These are phyloP conservation scores for Nemania bipapillata DNA, from an alignment of 2,329 filamentous ascomycete genomes.

Conservation along the genomic window DNA sequence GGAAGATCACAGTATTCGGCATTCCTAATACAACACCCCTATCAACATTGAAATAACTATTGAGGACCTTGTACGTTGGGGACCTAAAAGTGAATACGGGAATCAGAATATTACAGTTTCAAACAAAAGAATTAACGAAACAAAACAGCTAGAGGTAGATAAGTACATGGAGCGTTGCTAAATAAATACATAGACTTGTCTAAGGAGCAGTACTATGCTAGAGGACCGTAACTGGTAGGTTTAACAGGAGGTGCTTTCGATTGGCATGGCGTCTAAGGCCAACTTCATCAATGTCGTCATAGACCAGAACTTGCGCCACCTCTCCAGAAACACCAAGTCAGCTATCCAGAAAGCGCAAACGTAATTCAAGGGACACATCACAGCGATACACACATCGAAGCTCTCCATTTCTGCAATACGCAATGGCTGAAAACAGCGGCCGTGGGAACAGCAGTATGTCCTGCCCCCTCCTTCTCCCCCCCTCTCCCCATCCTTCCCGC, in stretches of 20 bases:
- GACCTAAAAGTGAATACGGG: background rate
- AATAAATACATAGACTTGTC: background rate
- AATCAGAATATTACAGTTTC: background rate
- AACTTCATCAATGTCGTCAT: background rate
- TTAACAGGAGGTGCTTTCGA: no score
- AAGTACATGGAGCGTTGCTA: background rate
- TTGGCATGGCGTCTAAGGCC: background rate
- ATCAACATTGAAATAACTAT: no score
- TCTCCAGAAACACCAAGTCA: background rate
- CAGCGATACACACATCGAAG: no score
- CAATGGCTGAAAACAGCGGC: slow-evolving; percentile 69
- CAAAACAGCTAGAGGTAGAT: background rate
- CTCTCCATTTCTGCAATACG: background rate
- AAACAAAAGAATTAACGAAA: background rate
- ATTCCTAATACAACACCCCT: background rate
- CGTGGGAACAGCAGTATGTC: slow-evolving; percentile 60
- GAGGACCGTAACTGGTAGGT: background rate
- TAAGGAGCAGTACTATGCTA: no score
- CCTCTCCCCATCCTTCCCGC: no score
- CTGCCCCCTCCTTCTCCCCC: background rate
- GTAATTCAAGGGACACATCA: no score
- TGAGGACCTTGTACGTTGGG: no score
- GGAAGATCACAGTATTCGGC: background rate
- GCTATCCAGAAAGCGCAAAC: background rate
- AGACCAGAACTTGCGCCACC: background rate